Evolutionary conservation across 805 yeast genomes (phyloP), one percentile per base, ranked within the genome.

Genomic region (Saturnispora besseyi): DNA sequence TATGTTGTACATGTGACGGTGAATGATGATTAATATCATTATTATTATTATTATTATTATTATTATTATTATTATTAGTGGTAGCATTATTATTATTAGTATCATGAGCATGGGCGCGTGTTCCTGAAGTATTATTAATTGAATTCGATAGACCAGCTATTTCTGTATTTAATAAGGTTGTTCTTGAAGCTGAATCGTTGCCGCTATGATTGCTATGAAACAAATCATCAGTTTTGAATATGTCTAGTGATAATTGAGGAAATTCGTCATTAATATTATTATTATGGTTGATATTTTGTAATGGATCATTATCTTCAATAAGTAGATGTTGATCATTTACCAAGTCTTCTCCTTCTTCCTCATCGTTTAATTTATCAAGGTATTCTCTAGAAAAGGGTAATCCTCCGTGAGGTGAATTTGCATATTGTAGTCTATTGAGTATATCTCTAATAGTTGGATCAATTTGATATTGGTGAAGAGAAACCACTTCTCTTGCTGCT

Each of bases 361-460:
- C 13, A 10, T 29, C 31, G 28, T 30, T 15, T 13, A 18, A n/a
- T 12, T 37, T 37, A 36, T 18, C 40, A 18, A 60, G 29, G 37
- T 54, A 63, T 29, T 61, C 59, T 45, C 59, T 51, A 5, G 65
- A 51, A 6, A 64, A 49, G 1, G 71, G 71, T 7, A 76, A 66
- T 43, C 79, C 78, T 1, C 83, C 83, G 61, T 78, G 82, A 3
- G 83, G 82, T 29, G 81, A 70, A 48, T 71, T 64, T 6, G 78
- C 78, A 56, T 81, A 81, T 57, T 81, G 84, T 41, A 80, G 67
- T 48, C 87, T 62, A 55, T 73, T 71, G 47, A 81, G 63, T n/a
- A 81, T 67, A 57, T 78, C 83, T 53, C 75, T 65, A 26, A 81
- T 78, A 0, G 86, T 79, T 4, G 87, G 86, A 59, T 81, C 87